Evolutionary conservation across 1,284 basidiomycete genomes (phyloP), one percentile per base, ranked within the genome.

Genomic region (Tylopilus orsonianus): DNA sequence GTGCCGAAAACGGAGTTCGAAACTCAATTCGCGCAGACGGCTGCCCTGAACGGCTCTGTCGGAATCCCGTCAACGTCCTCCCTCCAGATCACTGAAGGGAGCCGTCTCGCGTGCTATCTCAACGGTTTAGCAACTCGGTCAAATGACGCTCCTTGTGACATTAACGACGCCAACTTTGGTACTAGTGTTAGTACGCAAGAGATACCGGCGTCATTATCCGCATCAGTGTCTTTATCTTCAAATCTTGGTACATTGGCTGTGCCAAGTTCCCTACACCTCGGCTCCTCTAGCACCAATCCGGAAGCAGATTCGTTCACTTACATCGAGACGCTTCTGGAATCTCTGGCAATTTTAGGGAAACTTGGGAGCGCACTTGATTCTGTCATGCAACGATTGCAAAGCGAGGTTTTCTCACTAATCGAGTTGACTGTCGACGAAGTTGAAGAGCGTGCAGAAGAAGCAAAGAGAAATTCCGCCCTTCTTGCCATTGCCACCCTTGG

Each of bases 251-350:
- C 52, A 54, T 53, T 56, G 52, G 52, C 47, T 39, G 14, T 44
- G 33, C 42, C 58, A 9, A 47, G 39, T 40, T 46, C 55, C 41
- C 40, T 52, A 20, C 54, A 58, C 19, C 32, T 54, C 26, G 51
- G 58, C 4, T 46, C 59, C 12, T 44, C 54, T 54, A 53, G 50
- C 39, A 56, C 67, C 48, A 96, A 95, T 61, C 93, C 94, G 0
- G 97, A 99, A 69, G 76, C 83, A 16, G 93, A 99, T 67, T 94
- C 92, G 1, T 99, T 97, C 69, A 71, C 83, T 5, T 99, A 98
- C 67, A 87, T 99, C 56, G 97, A 99, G 70, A 92, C 86, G 16
- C 75, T 99, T 2, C 75, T 99, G 18, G 97, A 99, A 67, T 90
- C 93, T 9, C 77, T 99, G 9, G 88, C 93, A 9, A 86, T 93